A percentile compares a stretch with the other conserved stretches of the same genome.
Conservation (phyloP, 1,139 yeast species). For the Blastobotrys elegans region DNA sequence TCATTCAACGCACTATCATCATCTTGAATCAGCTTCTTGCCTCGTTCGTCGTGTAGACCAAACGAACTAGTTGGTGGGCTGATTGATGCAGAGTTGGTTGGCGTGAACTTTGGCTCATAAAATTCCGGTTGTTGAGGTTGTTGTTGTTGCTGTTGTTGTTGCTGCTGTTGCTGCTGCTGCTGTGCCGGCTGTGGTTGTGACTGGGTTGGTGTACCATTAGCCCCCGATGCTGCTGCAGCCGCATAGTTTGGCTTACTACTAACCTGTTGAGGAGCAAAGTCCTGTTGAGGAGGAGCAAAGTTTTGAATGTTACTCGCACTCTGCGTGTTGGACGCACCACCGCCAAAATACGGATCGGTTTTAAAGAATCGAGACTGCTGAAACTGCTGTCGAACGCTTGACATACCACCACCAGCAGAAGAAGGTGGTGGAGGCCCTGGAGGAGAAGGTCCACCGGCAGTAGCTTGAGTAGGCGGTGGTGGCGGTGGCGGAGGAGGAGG, state of each 20-base stretch:
- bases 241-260: neutral
- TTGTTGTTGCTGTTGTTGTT: too few relatives aligned
- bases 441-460: too few relatives aligned
- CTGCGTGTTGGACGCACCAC: neutral
- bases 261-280: constrained; percentile 7
- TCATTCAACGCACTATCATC: constrained; percentile 6
- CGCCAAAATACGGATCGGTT: neutral
- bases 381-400: constrained; percentile 1
- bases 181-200: neutral
- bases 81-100: neutral
- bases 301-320: too few relatives aligned
- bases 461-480: neutral
- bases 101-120: neutral
- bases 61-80: constrained; percentile 26
- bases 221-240: neutral
- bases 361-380: constrained; percentile 9
- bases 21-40: constrained; percentile 9
- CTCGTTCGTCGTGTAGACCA: constrained; percentile 1
- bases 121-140: too few relatives aligned
- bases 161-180: too few relatives aligned
- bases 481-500: neutral
- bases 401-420: neutral
- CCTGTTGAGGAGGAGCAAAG: neutral
- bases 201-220: neutral
- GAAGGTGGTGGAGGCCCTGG: neutral